Evolutionary conservation across 257 asterid species (phyloP).

Genomic region (Solanum pinnatisectum): DNA sequence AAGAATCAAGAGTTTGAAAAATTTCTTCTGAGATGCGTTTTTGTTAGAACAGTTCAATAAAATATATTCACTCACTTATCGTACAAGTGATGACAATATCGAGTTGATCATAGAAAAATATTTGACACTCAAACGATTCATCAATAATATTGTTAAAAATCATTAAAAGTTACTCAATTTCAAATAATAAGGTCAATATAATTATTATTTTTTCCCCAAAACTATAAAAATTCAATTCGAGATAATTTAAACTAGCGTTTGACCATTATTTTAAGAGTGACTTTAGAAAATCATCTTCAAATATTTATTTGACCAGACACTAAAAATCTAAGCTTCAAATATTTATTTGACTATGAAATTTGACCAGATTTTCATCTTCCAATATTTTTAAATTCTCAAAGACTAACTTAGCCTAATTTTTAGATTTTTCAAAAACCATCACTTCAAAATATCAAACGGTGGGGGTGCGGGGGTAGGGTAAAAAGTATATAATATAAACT

Average conservation of each 20-base stretch:
- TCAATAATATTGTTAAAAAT: not conserved
- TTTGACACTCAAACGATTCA: not conserved
- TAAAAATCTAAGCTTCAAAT: not conserved
- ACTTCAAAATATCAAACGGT: no score
- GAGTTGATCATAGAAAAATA: not conserved
- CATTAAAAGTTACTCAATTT: not conserved
- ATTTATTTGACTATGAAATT: not conserved
- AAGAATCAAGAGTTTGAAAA: no score
- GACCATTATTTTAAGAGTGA: not conserved
- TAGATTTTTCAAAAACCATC: no score
- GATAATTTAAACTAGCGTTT: not conserved
- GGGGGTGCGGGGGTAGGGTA: no score
- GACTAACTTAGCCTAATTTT: no score
- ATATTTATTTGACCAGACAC: not conserved
- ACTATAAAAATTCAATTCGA: fast-evolving
- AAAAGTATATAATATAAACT: not conserved
- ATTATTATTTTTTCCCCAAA: not conserved
- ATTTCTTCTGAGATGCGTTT: not conserved
- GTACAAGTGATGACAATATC: not conserved
- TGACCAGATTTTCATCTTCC: not conserved
- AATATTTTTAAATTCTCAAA: no score
- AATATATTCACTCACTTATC: not conserved
- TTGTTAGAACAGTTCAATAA: not conserved
- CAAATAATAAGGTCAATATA: not conserved
- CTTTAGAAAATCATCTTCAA: not conserved